Evolutionary conservation across 441 rosid genomes (phyloP), one percentile per base, ranked within the genome.

Genomic region (Pelargonium cotyledonis): DNA sequence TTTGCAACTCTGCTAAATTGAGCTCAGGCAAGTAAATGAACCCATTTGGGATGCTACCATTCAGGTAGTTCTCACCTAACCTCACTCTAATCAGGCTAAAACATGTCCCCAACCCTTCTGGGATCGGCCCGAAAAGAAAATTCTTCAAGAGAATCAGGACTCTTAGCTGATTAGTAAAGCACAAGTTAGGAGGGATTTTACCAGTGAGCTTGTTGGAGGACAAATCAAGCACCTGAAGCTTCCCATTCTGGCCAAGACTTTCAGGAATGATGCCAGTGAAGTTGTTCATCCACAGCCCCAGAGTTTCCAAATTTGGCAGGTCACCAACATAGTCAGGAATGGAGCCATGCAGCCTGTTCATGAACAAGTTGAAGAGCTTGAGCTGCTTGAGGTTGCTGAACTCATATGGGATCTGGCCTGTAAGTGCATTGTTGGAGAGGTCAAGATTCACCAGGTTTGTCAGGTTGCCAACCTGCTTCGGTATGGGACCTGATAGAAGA

Each of bases 161-260:
- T 60, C 46, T 72, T 2, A 84, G 75, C 68, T 70, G 76, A 63
- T 80, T 77, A 3, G 82, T 78, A n/a, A 66, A 53, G 58, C 85
- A 82, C 68, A 84, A 63, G 44, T 68, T 70, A 9, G 55, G 72
- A 58, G 85, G 85, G 63, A 84, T 76, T 19, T 66, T 80, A 43
- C 87, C 87, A 3, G 87, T 84, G 67, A 84, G 82, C 78, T 84
- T 84, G 75, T 81, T 81, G 76, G 87, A 80, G 21, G 87, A 84
- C 66, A 84, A 73, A 68, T 84, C 87, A 11, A 84, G 77, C 58
- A 63, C 57, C 31, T 82, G 79, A 60, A 84, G 84, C 76, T 72
- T 84, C 77, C 82, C 76, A 46, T 78, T 82, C 43, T 15, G 68
- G 63, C 88, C 88, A 10, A 84, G 83, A 58, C 75, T 80, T 38